Evolutionary conservation across 2,329 filamentous ascomycete species (phyloP), one percentile per base, ranked within the genome.

Genomic region (Metarhizium robertsii): DNA sequence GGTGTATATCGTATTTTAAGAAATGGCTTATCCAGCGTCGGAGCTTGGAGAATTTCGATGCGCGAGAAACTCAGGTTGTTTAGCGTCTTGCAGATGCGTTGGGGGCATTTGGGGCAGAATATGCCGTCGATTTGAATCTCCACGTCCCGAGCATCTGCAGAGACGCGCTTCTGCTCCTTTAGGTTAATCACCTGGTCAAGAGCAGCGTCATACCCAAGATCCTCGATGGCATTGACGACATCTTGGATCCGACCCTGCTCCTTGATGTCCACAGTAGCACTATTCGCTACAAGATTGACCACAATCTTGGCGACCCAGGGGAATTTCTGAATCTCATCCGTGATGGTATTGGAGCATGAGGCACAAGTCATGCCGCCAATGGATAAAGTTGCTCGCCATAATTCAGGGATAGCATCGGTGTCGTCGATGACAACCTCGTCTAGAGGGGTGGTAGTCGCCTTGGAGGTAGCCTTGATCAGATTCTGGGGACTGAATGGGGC

Each of bases 351-450:
- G 53, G 78, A 77, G 63, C 87, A 91, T 13, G 85, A 79, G 14
- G 83, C 81, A 65, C 87, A 90, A 4, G 84, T 88, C 86, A 91
- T 90, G 53, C 87, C 87, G 32, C 78, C 81, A 45, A 91, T 77
- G 20, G 84, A 80, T n/a, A 84, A 59, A 0, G 72, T 77, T 2
- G 75, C 79, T 43, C 75, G 69, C 75, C 78, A 84, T 20, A 55
- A 52, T 14, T 58, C 57, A n/a, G 62, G 32, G 1, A 52, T 6
- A 4, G 49, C 51, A 11, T 38, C 53, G 38, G 59, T 53, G 42
- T 58, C 54, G 36, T 60, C 61, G 46, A 64, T 57, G 20, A 66
- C 54, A 16, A 69, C 60, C 50, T 58, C 52, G 38, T 66, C 61
- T 6, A 69, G 59, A 34, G 62, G 54, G 25, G 60, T 52, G 10